Percentiles rank a stretch among this genome's conserved stretches.
Conservation (phyloP, 73 alveolate species). For the Tetrahymena elliotti region DNA sequence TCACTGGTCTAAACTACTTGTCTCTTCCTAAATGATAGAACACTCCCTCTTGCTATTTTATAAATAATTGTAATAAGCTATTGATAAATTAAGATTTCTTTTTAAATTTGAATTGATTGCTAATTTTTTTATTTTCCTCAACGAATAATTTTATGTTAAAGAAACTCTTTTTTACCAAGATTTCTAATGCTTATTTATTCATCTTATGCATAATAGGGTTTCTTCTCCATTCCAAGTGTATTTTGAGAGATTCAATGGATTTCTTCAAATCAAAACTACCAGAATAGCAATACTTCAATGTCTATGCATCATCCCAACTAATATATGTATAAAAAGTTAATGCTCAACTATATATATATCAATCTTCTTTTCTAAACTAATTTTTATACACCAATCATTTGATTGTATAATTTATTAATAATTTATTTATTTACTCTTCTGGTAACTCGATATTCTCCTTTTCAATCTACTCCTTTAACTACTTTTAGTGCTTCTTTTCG, state of each 20-base stretch:
- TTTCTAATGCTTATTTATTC: constrained; percentile 16
- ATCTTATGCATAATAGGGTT: constrained; percentile 11
- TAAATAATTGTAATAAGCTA: neutral
- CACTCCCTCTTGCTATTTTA: constrained; percentile 15
- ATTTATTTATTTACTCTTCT: neutral
- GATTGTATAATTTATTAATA: neutral
- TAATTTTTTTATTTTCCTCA: neutral
- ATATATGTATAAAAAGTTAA: neutral
- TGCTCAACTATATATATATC: neutral
- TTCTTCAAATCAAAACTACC: constrained; percentile 37
- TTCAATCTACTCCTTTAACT: neutral
- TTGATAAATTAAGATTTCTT: no score
- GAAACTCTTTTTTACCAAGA: constrained; percentile 4
- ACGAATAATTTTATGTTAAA: neutral
- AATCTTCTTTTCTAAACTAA: neutral
- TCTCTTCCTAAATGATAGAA: constrained; percentile 41
- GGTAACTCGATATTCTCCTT: constrained; percentile 16
- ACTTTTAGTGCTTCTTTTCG: constrained; percentile 11
- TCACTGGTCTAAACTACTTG: constrained; percentile 19
- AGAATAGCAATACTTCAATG: constrained; percentile 37
- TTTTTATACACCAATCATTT: neutral
- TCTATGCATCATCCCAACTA: constrained; percentile 37
- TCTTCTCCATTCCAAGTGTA: constrained; percentile 33
- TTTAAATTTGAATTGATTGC: no score
- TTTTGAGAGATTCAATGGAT: constrained; percentile 20